Base-by-base conservation (phyloP, 2,329 filamentous ascomycete genomes). In the Didymella glomerata region DNA sequence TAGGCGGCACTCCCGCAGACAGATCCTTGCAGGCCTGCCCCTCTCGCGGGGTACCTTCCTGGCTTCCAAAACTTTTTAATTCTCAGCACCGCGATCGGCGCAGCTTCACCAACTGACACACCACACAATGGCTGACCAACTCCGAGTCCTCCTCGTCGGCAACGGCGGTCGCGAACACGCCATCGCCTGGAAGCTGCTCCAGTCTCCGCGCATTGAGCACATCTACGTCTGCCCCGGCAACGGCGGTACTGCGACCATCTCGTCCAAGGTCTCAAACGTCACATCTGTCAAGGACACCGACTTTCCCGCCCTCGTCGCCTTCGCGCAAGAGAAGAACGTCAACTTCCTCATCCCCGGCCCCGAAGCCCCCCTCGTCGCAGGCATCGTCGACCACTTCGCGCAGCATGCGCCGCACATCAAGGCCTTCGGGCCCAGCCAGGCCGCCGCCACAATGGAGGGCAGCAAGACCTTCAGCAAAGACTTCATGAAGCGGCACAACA, bases 381-480 rank as follows among this genome's bases (percentile, higher is more conserved):
- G 95, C 52, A 90, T 97, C 62, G 90, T 93, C 72, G 90, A 89
- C 69, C 90, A 89, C 80, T 98, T 98, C 81, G 84, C 86, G 63
- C 78, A 84, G 52, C 77, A 83, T 81, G 76, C 57, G 16, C 47
- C 42, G n/a, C 55, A 69, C 40, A 92, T 97, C 74, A 85, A 86
- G 68, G 90, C 88, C 78, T 98, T 97, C 73, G 95, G 94, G 2
- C 95, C 95, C 5, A 90, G 88, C 57, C 88, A 90, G 79, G 87
- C 87, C 48, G 94, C 95, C 22, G 93, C 95, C 18, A 86, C 86
- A 44, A 92, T 99, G 85, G 95, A 99, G 79, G 95, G 95, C 60
- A 96, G 91, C 81, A 99, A 99, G 83, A 91, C 94, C 11, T 98
- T 96, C 78, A 93, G 91, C 62, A 99, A 99, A 77, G 93, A 98